Evolutionary conservation across 352 stramenopile genomes (phyloP).

Genomic region (Globisporangium alternatum): DNA sequence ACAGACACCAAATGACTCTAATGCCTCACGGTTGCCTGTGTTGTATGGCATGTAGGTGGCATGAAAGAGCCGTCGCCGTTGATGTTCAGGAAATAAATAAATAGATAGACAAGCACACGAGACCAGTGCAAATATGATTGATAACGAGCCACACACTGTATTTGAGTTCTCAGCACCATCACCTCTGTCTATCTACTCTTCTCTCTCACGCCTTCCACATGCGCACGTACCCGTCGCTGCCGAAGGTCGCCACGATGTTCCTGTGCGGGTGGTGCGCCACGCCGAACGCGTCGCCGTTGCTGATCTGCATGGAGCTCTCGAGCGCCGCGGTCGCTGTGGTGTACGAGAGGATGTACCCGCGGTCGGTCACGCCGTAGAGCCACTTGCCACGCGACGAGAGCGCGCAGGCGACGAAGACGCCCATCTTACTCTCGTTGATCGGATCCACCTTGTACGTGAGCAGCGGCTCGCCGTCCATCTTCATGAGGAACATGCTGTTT

Average conservation of each 20-base stretch:
- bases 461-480: constrained; percentile 58
- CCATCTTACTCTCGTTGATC: constrained; percentile 54
- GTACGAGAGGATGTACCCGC: constrained; percentile 81
- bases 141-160: background rate
- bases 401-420: constrained; percentile 86
- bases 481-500: constrained; percentile 78
- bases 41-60: background rate
- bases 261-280: constrained; percentile 85
- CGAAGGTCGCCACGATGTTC: constrained; percentile 89
- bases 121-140: constrained; percentile 30
- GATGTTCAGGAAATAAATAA: constrained; percentile 17
- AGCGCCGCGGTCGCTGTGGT: constrained; percentile 45
- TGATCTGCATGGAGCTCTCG: constrained; percentile 80
- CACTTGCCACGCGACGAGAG: constrained; percentile 81
- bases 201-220: constrained; percentile 70
- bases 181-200: background rate
- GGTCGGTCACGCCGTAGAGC: constrained; percentile 87
- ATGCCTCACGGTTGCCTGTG: background rate
- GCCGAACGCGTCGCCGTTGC: constrained; percentile 74
- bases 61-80: constrained; percentile 19
- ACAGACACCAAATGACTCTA: no score
- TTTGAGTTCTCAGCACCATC: background rate
- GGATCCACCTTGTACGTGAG: constrained; percentile 65
- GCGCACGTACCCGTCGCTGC: constrained; percentile 79
- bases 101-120: background rate